Evolutionary conservation across 176 grass and related monocot genomes (phyloP), one percentile per base, ranked within the genome.

Genomic region (Oryza punctata): DNA sequence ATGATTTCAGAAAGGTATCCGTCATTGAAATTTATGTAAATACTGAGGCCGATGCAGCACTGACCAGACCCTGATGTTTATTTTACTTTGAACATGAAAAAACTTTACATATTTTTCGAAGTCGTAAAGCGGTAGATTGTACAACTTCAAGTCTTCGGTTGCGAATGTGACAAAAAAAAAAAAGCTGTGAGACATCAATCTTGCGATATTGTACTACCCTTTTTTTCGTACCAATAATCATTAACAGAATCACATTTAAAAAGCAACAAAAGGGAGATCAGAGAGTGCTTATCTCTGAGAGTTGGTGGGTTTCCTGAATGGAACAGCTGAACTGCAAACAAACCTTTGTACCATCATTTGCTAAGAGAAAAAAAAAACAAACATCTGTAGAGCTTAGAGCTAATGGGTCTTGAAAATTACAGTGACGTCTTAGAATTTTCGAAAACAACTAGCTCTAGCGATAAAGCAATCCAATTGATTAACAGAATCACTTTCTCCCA

Each of bases 121-220:
- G 72, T 68, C 38, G 7, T 4, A 84, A 80, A 80, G 80, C 66
- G 12, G 38, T 71, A 40, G 11, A 16, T 52, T 60, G 18, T 60
- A 9, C 49, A 61, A 61, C 32, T 15, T 61, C 21, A 29, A 11
- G 87, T 85, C 29, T 76, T 64, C 18, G 52, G 49, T 29, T 76
- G 50, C 30, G 23, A 85, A 45, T 45, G 65, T 24, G 65, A 44
- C 52, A 65, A 57, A 50, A 38, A 38, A 38, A 38, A 38, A 38
- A 38, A 81, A 89, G 77, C 71, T 65, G 30, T 49, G 54, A 77
- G 71, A 69, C 33, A 24, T 65, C 75, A 45, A 27, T 43, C 68
- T 78, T 77, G 28, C 49, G 13, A 23, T 67, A n/a, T n/a, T n/a
- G n/a, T 9, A 23, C 10, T n/a, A 37, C 35, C 35, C 35, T 1